Evolutionary conservation across 192 early-diverging fungal species (phyloP), one percentile per base, ranked within the genome.

Genomic region (Rhizoclosmatium sp.): DNA sequence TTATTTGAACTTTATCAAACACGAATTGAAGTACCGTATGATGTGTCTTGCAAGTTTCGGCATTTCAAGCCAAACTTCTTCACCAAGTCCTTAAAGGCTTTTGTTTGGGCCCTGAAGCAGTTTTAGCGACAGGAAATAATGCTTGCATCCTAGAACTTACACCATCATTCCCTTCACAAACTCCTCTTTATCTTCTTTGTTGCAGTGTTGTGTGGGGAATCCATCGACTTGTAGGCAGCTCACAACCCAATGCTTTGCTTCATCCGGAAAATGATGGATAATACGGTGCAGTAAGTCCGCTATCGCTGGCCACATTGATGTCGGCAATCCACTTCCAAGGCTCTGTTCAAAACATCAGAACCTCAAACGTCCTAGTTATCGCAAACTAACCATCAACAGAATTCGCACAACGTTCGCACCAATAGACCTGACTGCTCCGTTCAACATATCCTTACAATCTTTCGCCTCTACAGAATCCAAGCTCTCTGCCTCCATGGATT

Each of bases 161-260:
- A 65, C 67, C 59, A 69, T 68, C 71, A 80, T 69, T 19, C 78
- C 78, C 60, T 80, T 80, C 45, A 80, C n/a, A 21, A 80, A 68
- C 3, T 71, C 78, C 40, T 80, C 78, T 54, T 80, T 80, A 41
- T 80, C 78, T 16, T 39, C 21, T n/a, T 47, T 64, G 12, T 39
- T 23, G 51, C 78, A 80, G 74, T 73, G 44, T 19, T 10, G 5
- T 14, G 78, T 60, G 4, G 78, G 78, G 47, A 74, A 80, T 40
- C 78, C 78, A 49, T 80, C 78, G 12, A 51, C 78, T 60, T 59
- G 60, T 47, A 80, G 45, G 7, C 59, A 71, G 7, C 5, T 56
- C 3, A 66, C 47, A 49, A 80, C 60, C 78, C 78, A 80, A 39
- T 16, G 59, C 5, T 60, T 12, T 7, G 61, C 44, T 46, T 80